phyloP scores from a whole-genome alignment of 108 stramenopile genomes.

The Stephanodiscus triporus region DNA sequence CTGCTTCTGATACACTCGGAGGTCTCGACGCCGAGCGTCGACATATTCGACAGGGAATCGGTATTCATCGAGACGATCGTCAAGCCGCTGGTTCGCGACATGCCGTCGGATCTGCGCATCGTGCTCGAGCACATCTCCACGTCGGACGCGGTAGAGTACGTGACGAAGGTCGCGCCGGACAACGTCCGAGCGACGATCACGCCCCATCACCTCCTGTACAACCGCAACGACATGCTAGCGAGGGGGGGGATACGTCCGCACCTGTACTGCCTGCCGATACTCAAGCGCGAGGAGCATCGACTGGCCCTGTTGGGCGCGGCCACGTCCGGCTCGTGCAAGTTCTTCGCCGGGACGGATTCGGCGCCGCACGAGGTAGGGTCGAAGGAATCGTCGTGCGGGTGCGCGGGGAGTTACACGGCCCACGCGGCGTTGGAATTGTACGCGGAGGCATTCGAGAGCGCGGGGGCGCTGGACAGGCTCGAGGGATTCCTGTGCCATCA shows the following conservation, averaged over 20 bases:
- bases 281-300: conserved; percentile 97
- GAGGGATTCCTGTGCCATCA: conserved; percentile 86
- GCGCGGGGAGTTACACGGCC: conserved; percentile 97
- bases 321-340: conserved; percentile 88
- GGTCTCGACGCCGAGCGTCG: conserved; percentile 87
- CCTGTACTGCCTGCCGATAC: conserved; percentile 98
- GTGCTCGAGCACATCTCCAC: conserved; percentile 98
- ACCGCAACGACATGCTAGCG: conserved; percentile 90
- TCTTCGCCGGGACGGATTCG: conserved; percentile 98
- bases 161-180: conserved; percentile 56
- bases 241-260: conserved; percentile 98
- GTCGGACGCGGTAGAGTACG: conserved; percentile 92
- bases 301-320: conserved; percentile 90
- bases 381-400: conserved; percentile 93
- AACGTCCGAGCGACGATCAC: conserved; percentile 98
- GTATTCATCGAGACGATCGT: conserved; percentile 94
- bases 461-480: conserved; percentile 87
- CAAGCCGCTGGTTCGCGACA: conserved; percentile 81
- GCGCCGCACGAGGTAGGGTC: conserved; percentile 89
- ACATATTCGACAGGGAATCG: conserved; percentile 98
- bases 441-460: conserved; percentile 92
- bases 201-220: conserved; percentile 97
- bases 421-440: conserved; percentile 96
- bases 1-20: conserved; percentile 97
- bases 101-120: conserved; percentile 89